Evolutionary conservation across 2,329 filamentous ascomycete species (phyloP), one percentile per base, ranked within the genome.

Genomic region (Penicillium crustosum): DNA sequence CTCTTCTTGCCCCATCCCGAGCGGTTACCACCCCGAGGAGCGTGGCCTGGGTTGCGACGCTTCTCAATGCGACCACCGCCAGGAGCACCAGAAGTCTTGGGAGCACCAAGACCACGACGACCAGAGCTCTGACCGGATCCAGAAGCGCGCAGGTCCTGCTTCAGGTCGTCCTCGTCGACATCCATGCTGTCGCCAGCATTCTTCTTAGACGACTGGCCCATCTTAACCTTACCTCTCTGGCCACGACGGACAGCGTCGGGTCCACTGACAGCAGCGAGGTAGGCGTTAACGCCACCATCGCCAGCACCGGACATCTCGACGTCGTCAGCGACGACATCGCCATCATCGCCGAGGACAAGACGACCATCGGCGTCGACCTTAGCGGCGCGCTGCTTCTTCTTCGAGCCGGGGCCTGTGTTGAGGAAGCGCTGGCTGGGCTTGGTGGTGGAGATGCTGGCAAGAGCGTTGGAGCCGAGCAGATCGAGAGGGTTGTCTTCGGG

Each of bases 401-500:
- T 70, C 33, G 71, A 71, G n/a, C 71, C 68, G 35, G 71, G 69
- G 7, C 70, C 71, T 31, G 70, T 72, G 62, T 77, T 75, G 47
- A 77, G 68, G 71, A 78, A 77, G 41, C 76, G 74, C n/a, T 77
- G 68, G 53, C 70, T 75, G 25, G 93, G 93, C 74, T 92, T 93
- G 12, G 91, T 96, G 6, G 90, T 91, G 3, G 93, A 96, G 69
- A 99, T 97, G 73, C 91, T 94, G 53, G 91, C 93, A 42, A 99
- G 84, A 9, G 93, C 91, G 71, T 88, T 89, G 61, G 91, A 89
- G 69, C 94, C 93, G 17, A 99, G 85, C 45, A 99, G 84, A 78
- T 99, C 94, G 42, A 99, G 87, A 1, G 94, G 94, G 74, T 97
- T 94, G 67, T 96, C 90, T 57, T 95, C 91, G 60, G 95, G 75